A percentile compares a stretch with the other conserved stretches of the same genome.
Conservation (phyloP, 257 asterid species). For the Leptodermis oblonga region DNA sequence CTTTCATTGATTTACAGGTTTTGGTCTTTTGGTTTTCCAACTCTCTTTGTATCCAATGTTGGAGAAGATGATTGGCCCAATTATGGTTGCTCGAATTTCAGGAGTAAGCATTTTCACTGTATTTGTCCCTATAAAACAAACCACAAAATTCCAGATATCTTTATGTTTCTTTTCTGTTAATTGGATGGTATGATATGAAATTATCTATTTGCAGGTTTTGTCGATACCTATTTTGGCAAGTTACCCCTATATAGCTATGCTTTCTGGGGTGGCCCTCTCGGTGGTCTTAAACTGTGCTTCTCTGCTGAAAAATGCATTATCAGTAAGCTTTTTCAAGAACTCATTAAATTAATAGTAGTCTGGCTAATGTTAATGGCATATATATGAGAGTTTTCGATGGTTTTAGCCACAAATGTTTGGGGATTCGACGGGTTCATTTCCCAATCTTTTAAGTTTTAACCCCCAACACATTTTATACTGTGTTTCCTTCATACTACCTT, state of each 20-base stretch:
- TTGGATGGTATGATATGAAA: not conserved
- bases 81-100: slow-evolving; percentile 55
- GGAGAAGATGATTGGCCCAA: slow-evolving; percentile 58
- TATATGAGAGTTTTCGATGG: not conserved
- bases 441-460: no score
- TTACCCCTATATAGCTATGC: slow-evolving; percentile 62
- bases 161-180: not conserved
- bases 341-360: not conserved
- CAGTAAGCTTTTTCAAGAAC: slow-evolving; percentile 44
- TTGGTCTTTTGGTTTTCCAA: slow-evolving; percentile 68
- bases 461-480: no score
- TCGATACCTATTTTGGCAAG: slow-evolving; percentile 59
- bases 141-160: not conserved
- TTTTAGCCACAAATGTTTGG: not conserved
- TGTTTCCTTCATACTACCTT: not conserved
- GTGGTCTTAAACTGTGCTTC: slow-evolving; percentile 62
- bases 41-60: slow-evolving; percentile 53
- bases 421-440: no score
- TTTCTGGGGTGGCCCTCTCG: slow-evolving; percentile 51
- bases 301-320: slow-evolving; percentile 53
- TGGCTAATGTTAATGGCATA: not conserved
- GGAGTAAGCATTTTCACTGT: slow-evolving; percentile 43
- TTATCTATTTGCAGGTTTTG: slow-evolving; percentile 40
- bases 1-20: slow-evolving; percentile 41
- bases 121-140: not conserved